These are phyloP conservation scores for Saccharomycopsis hybrid DNA, from an alignment of 1,139 yeast genomes.

Conservation along the genomic window DNA sequence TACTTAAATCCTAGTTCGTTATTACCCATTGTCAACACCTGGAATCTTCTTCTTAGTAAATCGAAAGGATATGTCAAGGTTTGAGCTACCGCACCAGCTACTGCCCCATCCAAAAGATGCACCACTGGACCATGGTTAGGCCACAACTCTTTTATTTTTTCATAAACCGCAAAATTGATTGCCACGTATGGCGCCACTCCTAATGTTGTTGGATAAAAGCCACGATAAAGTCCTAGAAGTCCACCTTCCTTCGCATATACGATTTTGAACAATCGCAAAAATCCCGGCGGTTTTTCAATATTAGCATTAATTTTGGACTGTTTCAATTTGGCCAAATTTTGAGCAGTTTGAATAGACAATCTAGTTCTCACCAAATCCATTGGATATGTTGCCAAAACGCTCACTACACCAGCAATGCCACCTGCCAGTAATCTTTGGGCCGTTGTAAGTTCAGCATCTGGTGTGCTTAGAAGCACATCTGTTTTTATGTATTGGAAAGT, in stretches of 20 bases:
- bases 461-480: constrained; percentile 30
- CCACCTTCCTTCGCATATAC: constrained; percentile 83
- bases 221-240: constrained; percentile 67
- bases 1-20: constrained; percentile 78
- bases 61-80: constrained; percentile 87
- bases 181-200: constrained; percentile 99
- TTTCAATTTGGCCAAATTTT: constrained; percentile 44
- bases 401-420: constrained; percentile 71
- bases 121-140: constrained; percentile 29
- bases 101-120: constrained; percentile 68
- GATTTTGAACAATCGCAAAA: constrained; percentile 46
- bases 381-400: constrained; percentile 86
- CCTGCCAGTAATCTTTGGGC: constrained; percentile 69
- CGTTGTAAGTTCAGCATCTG: constrained; percentile 34
- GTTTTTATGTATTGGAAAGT: constrained; percentile 71
- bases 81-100: constrained; percentile 82
- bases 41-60: constrained; percentile 80
- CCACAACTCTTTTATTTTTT: constrained; percentile 54
- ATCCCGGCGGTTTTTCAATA: constrained; percentile 55
- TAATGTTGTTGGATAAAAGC: constrained; percentile 78
- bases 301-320: constrained; percentile 35
- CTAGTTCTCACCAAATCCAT: constrained; percentile 87
- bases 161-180: constrained; percentile 85
- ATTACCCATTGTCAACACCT: constrained; percentile 71
- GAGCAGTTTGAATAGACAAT: constrained; percentile 81